Evolutionary conservation across 2,329 filamentous ascomycete species (phyloP).

Genomic region (Colletotrichum sp.): DNA sequence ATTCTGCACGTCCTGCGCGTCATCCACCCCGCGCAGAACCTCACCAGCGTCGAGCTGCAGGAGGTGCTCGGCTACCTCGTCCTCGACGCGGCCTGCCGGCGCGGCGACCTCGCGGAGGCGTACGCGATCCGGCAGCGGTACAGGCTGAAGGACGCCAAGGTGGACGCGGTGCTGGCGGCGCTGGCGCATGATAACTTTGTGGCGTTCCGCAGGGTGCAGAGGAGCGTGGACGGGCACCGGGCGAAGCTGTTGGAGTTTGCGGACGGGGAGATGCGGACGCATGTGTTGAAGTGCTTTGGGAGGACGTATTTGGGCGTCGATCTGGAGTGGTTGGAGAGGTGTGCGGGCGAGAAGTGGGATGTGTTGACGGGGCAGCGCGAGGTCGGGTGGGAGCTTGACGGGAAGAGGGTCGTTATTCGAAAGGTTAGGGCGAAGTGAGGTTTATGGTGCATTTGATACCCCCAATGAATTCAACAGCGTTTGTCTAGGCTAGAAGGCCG

Average conservation of each 20-base stretch:
- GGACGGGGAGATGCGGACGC: slow-evolving; percentile 73
- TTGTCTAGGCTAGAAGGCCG: background rate
- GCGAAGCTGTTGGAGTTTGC: slow-evolving; percentile 82
- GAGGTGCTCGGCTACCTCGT: slow-evolving; percentile 85
- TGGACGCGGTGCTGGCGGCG: slow-evolving; percentile 72
- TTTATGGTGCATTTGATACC: slow-evolving; percentile 4
- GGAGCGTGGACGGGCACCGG: slow-evolving; percentile 80
- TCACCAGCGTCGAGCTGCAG: slow-evolving; percentile 74
- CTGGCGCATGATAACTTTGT: slow-evolving; percentile 85
- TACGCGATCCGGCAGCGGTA: slow-evolving; percentile 69
- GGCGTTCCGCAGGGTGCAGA: slow-evolving; percentile 74
- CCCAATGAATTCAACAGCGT: background rate
- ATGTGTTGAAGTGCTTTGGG: slow-evolving; percentile 87
- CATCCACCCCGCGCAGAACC: slow-evolving; percentile 71
- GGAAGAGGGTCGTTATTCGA: slow-evolving; percentile 77
- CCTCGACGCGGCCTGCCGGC: slow-evolving; percentile 87
- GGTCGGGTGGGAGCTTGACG: slow-evolving; percentile 85
- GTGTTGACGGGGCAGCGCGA: slow-evolving; percentile 70
- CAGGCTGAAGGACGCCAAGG: slow-evolving; percentile 66
- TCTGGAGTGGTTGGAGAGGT: slow-evolving; percentile 69
- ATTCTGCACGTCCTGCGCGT: slow-evolving; percentile 77
- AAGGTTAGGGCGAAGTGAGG: slow-evolving; percentile 39
- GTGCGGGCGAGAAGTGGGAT: slow-evolving; percentile 74
- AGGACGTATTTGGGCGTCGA: slow-evolving; percentile 80
- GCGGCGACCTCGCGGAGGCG: slow-evolving; percentile 76